Evolutionary conservation across 1,284 basidiomycete species (phyloP).

Genomic region (Trametes polyzona): DNA sequence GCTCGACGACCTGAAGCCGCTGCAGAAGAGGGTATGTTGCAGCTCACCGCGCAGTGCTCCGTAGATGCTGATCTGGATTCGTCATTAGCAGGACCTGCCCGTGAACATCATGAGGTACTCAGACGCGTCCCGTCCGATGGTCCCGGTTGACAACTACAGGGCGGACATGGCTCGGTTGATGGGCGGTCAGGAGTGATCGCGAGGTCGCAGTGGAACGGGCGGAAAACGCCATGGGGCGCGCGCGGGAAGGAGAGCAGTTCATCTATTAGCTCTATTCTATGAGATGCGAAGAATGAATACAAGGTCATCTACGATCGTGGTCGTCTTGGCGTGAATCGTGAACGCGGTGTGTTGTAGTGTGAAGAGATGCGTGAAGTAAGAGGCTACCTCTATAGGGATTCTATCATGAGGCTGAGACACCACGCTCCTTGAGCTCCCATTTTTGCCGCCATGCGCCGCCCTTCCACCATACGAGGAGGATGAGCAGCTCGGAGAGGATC

Average conservation of each 20-base stretch:
- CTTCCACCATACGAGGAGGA: slow-evolving; percentile 54
- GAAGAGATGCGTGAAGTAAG: background rate
- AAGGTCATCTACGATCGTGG: background rate
- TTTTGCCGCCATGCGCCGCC: slow-evolving; percentile 46
- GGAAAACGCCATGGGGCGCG: background rate
- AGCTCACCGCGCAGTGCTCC: too few relatives aligned
- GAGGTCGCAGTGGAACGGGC: too few relatives aligned
- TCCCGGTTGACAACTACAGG: slow-evolving; percentile 10
- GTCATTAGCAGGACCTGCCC: background rate
- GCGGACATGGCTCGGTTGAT: background rate
- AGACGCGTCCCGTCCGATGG: background rate
- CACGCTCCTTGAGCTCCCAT: slow-evolving; percentile 36
- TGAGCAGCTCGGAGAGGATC: slow-evolving; percentile 53
- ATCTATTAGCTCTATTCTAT: background rate
- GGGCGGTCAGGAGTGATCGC: background rate
- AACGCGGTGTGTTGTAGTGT: background rate
- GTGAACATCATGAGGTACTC: slow-evolving; percentile 12
- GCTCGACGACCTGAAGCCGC: background rate
- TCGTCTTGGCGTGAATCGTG: background rate
- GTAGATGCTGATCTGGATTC: too few relatives aligned
- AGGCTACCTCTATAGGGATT: background rate
- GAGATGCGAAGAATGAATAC: background rate
- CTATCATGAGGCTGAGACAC: background rate
- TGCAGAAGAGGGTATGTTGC: background rate
- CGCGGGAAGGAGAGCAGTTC: background rate